Base-by-base conservation (phyloP, 176 grass and related monocot species). In the Thalia dealbata region DNA sequence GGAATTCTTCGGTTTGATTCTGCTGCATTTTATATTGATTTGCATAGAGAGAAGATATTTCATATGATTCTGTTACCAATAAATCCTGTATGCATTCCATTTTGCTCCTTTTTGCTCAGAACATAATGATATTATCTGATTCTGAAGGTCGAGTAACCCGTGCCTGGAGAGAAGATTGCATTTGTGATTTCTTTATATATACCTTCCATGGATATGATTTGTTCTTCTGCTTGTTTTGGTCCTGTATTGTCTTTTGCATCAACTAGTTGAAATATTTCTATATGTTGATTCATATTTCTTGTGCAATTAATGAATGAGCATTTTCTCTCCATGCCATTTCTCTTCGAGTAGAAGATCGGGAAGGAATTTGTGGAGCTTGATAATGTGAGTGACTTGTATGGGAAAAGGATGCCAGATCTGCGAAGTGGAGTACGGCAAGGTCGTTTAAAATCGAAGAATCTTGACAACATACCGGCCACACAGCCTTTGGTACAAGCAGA, bases 401-500 rank as follows among this genome's bases (percentile, higher is more conserved):
- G 92, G 84, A 79, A 89, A 86, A 96, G 84, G 78, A 96, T 96
- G 92, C 86, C 89, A 83, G 73, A 87, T 67, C 82, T 92, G 84
- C 82, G 89, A 82, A 92, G 89, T 82, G 91, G 89, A 75, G 78
- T 78, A 78, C 86, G 86, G 16, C 92, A 91, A 89, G 86, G 86
- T 26, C 84, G 82, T 22, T 54, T 92, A 61, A 88, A 75, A 73
- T 92, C 89, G 45, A 85, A 79, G 75, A 89, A 87, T 67, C 84
- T 70, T 7, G 78, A 83, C 41, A 67, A 87, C 14, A 78, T 76
- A 50, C 64, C 76, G 71, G 59, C 26, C 41, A 75, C 56, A 11
- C 55, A 62, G 41, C n/a, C 32, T 27, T 25, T 75, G 44, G 79
- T 80, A 63, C 82, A 65, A 43, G 75, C 70, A 73, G 76, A 7